Evolutionary conservation across 2,329 filamentous ascomycete genomes (phyloP).

Genomic region (Colletotrichum cereale): DNA sequence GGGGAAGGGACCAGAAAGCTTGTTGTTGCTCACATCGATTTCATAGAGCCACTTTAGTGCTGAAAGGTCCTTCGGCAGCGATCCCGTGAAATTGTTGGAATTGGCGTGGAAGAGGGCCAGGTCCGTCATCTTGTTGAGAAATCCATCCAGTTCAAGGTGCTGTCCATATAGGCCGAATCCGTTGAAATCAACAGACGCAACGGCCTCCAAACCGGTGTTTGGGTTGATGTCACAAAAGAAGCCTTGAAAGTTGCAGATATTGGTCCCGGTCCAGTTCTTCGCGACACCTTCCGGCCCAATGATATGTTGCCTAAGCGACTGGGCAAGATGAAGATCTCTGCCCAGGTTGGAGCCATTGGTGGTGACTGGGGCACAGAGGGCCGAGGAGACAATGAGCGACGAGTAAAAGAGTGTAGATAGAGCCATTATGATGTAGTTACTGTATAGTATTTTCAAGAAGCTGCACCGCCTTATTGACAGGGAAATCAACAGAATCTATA

Average conservation of each 20-base stretch:
- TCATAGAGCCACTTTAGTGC: conserved; percentile 17
- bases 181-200: conserved; percentile 13
- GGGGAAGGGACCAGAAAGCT: conserved; percentile 16
- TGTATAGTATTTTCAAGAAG: neutral
- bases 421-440: neutral
- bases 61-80: conserved; percentile 17
- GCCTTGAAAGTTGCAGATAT: conserved; percentile 25
- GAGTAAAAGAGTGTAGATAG: conserved; percentile 21
- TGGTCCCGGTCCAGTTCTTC: conserved; percentile 14
- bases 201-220: conserved; percentile 4
- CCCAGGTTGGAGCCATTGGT: conserved; percentile 3
- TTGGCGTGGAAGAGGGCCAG: conserved; percentile 27
- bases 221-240: conserved; percentile 18
- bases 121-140: conserved; percentile 27
- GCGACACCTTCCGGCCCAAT: conserved; percentile 1
- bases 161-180: conserved; percentile 10
- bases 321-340: conserved; percentile 14
- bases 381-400: conserved; percentile 23
- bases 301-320: conserved; percentile 16
- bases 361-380: conserved; percentile 11
- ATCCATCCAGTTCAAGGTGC: conserved; percentile 8
- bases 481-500: neutral
- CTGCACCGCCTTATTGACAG: rapidly evolving
- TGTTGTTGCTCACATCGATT: conserved; percentile 15
- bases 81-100: conserved; percentile 22